A percentile compares a stretch with the other conserved stretches of the same genome.
phyloP scores from a whole-genome alignment of 345 rosid species.

The Hevea brasiliensis region DNA sequence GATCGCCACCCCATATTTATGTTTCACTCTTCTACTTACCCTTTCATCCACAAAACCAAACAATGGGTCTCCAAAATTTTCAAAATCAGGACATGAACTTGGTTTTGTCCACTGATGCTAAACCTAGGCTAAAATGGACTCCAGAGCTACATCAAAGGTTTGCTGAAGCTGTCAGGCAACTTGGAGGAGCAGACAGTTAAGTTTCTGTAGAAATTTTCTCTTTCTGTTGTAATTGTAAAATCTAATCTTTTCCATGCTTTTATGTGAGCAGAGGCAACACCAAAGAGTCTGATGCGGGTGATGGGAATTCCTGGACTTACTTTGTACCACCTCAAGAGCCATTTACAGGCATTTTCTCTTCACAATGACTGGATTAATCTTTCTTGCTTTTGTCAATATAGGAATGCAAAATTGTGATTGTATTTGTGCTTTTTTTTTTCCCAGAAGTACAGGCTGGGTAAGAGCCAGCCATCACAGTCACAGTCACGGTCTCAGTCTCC shows the following conservation, averaged over 20 bases:
- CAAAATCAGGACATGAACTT: slow-evolving; percentile 63
- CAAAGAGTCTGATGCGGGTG: slow-evolving; percentile 79
- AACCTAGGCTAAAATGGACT: slow-evolving; percentile 97
- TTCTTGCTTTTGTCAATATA: background rate
- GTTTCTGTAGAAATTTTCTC: slow-evolving; percentile 7
- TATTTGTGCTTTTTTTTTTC: slow-evolving; percentile 22
- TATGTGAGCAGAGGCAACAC: slow-evolving; percentile 79
- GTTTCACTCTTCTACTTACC: slow-evolving; percentile 18
- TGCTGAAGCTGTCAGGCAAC: slow-evolving; percentile 70
- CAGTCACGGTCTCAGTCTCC: background rate
- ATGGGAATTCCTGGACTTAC: slow-evolving; percentile 91
- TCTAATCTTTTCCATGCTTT: slow-evolving; percentile 13
- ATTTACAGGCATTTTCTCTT: slow-evolving; percentile 63
- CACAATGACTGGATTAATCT: slow-evolving; percentile 6
- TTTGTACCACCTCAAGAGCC: slow-evolving; percentile 92
- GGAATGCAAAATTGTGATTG: background rate
- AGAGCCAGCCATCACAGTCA: slow-evolving; percentile 41
- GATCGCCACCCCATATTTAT: slow-evolving; percentile 24
- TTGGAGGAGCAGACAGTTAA: slow-evolving; percentile 90
- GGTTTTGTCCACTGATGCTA: slow-evolving; percentile 82
- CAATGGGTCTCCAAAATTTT: slow-evolving; percentile 39
- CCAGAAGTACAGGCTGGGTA: slow-evolving; percentile 92
- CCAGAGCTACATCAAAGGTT: slow-evolving; percentile 87
- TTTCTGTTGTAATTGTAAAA: background rate
- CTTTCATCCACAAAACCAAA: slow-evolving; percentile 19